Conservation (phyloP, 2,329 filamentous ascomycete species). For the Fusarium sp. region DNA sequence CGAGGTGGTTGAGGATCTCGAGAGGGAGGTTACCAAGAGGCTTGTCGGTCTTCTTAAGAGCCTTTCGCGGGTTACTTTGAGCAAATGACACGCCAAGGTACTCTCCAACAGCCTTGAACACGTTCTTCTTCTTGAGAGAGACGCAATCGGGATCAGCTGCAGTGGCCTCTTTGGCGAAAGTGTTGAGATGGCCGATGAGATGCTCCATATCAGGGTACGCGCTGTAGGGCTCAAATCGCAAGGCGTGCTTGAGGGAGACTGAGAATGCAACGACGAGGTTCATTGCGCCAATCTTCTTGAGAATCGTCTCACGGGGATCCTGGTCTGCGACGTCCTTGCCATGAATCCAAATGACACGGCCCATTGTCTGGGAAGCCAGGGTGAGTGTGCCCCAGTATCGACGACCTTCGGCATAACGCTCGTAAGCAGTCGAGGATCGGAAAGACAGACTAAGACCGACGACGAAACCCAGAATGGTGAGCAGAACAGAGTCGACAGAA, state of each 20-base stretch:
- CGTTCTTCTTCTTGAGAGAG: slow-evolving; percentile 57
- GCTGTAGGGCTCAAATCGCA: slow-evolving; percentile 85
- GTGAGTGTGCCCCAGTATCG: slow-evolving; percentile 72
- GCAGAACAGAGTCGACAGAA: slow-evolving; percentile 59
- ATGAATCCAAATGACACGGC: slow-evolving; percentile 87
- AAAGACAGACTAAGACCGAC: slow-evolving; percentile 84
- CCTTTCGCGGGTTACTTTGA: slow-evolving; percentile 80
- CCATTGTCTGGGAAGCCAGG: slow-evolving; percentile 74
- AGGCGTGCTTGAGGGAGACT: slow-evolving; percentile 82
- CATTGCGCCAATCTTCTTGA: slow-evolving; percentile 79
- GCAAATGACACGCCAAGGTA: slow-evolving; percentile 83
- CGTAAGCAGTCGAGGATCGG: slow-evolving; percentile 81
- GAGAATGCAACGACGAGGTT: slow-evolving; percentile 84
- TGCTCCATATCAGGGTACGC: slow-evolving; percentile 79
- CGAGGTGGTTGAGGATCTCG: slow-evolving; percentile 81
- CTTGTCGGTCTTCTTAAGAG: slow-evolving; percentile 76
- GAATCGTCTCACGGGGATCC: slow-evolving; percentile 72
- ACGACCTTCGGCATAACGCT: slow-evolving; percentile 75
- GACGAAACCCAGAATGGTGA: slow-evolving; percentile 85
- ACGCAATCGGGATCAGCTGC: slow-evolving; percentile 52
- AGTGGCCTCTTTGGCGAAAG: slow-evolving; percentile 72
- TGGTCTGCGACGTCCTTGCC: slow-evolving; percentile 65
- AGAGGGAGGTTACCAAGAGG: slow-evolving; percentile 86
- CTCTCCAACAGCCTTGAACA: slow-evolving; percentile 75
- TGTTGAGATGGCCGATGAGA: slow-evolving; percentile 78